Base-by-base conservation (phyloP, 31 red algal genomes). In the Endocladia muricata region DNA sequence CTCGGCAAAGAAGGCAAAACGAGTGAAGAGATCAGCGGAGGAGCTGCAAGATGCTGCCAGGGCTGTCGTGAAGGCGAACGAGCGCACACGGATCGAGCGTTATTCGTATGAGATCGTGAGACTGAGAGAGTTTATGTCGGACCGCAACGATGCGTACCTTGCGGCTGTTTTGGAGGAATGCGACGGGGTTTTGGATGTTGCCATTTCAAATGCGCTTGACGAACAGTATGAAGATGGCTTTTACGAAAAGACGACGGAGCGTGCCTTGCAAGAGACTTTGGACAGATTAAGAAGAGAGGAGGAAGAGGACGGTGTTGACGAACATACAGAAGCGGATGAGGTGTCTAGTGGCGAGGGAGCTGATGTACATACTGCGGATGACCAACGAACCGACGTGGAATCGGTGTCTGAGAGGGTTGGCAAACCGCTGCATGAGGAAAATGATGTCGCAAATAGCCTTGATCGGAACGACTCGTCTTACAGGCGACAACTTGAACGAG, bases 161-260 rank as follows among this genome's bases (percentile, higher is more conserved):
- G 83, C 73, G 37, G 65, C 73, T 62, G 83, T 87, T 1, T 22
- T 87, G 51, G 44, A 62, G 2, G 41, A 87, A 19, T 87, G 83
- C 31, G 83, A 78, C 1, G 83, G 73, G 3, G 62, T 41, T 72
- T 36, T 87, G 29, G 83, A 87, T 48, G 43, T 78, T 41, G 83
- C 83, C 26, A 64, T 87, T 64, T 13, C 47, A 38, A 77, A 70
- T 28, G 72, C 74, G n/a, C 72, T 40, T 7, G 64, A 68, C 37
- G 54, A 73, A 13, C 37, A 58, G 36, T 87, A 71, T 71, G 83
- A 87, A 35, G 74, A 72, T 70, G 15, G 17, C 17, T 78, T 87
- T 39, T 87, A 78, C 39, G 74, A 87, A 2, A 62, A 78, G 3
- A 33, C 34, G 22, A 25, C 21, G 39, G 21, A 17, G 68, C 40